Evolutionary conservation across 331 rosid species (phyloP), one percentile per base, ranked within the genome.

Genomic region (Cydonia oblonga): DNA sequence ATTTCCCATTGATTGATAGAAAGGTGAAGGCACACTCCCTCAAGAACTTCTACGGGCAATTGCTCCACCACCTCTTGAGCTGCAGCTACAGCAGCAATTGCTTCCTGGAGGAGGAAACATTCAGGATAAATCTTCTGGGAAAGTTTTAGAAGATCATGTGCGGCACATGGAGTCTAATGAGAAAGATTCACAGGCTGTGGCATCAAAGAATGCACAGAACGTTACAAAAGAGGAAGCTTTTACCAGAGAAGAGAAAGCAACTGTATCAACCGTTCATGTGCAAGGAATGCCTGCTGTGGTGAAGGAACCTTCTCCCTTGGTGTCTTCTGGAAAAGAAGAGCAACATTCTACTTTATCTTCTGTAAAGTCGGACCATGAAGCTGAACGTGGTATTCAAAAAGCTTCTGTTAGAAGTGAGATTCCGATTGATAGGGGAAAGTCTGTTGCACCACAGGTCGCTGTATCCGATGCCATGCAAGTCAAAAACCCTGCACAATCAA

Each of bases 41-140:
- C 99, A 87, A 83, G 99, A 95, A 78, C 99, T 95, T 82, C 96
- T 95, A 33, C 91, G 80, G 77, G 96, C 99, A 63, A 91, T 95
- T 78, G 85, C 75, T 79, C 99, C 99, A 24, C 97, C 97, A 12
- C 90, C 96, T 29, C 87, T 91, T 75, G 97, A 87, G 74, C 32
- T 74, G 82, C 98, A 88, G 69, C 73, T 28, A 56, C 92, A 79
- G 78, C 96, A 89, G 80, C 85, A 82, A 70, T 78, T 32, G 86
- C 79, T 68, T 80, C 80, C 90, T 24, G 75, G 80, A 0, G 92
- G 87, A 56, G 88, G 89, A 81, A 87, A 76, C 71, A 84, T 76
- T 80, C 85, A 79, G 77, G 97, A 88, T 16, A 91, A 83, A 76
- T 78, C 90, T 80, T 68, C 83, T 86, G 90, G 90, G 57, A 88